Conservation (phyloP, 2,329 filamentous ascomycete species). For the Colletotrichum melonis region DNA sequence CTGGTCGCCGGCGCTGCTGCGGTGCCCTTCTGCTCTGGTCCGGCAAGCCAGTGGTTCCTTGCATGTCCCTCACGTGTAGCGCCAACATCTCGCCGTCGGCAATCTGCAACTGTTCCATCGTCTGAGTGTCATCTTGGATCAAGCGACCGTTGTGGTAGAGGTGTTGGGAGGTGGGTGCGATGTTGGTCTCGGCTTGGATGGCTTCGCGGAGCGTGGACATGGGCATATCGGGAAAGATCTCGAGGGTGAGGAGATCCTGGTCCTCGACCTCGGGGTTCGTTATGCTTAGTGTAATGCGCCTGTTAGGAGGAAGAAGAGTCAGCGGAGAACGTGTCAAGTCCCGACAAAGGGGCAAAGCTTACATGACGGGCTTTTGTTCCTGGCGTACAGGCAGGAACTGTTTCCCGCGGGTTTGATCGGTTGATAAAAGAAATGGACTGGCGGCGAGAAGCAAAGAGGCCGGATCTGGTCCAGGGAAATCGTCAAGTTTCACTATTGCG, state of each 20-base stretch:
- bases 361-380: constrained; percentile 24
- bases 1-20: constrained; percentile 46
- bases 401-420: neutral
- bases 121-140: constrained; percentile 79
- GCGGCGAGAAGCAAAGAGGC: neutral
- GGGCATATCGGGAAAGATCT: constrained; percentile 85
- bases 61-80: constrained; percentile 78
- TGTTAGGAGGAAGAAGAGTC: constrained; percentile 48
- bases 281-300: constrained; percentile 90
- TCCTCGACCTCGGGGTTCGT: constrained; percentile 74
- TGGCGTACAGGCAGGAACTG: neutral
- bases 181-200: constrained; percentile 84
- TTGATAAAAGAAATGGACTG: neutral
- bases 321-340: neutral
- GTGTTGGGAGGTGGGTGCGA: constrained; percentile 79
- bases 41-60: constrained; percentile 57
- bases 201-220: constrained; percentile 88
- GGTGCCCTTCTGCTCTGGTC: constrained; percentile 49
- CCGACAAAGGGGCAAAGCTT: neutral
- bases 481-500: constrained; percentile 27
- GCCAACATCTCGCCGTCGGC: constrained; percentile 93
- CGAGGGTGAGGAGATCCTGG: constrained; percentile 82
- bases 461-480: neutral
- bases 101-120: constrained; percentile 83
- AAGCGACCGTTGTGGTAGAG: constrained; percentile 92